These are phyloP conservation scores for Coemansia erecta DNA, from an alignment of 192 early-diverging fungal species.

Conservation along the genomic window DNA sequence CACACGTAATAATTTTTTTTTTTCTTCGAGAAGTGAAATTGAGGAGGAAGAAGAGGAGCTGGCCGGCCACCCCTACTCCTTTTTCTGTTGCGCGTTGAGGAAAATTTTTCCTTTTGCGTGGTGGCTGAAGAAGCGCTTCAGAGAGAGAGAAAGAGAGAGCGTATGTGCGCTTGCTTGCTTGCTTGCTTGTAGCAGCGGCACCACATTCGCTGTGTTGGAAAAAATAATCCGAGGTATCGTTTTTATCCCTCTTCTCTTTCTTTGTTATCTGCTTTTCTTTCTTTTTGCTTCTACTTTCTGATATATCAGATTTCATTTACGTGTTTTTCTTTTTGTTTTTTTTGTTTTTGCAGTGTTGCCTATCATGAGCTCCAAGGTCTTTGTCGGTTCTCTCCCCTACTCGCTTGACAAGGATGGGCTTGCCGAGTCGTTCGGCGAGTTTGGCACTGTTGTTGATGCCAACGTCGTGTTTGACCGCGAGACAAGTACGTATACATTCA, in stretches of 20 bases:
- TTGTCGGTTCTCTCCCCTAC: conserved; percentile 70
- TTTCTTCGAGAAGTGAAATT: too few relatives aligned
- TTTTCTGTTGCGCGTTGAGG: too few relatives aligned
- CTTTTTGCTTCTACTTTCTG: conserved; percentile 2
- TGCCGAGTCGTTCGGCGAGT: conserved; percentile 57
- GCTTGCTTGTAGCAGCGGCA: too few relatives aligned
- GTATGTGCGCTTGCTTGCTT: too few relatives aligned
- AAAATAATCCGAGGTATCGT: not conserved
- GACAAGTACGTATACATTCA: conserved; percentile 58
- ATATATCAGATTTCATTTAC: not conserved
- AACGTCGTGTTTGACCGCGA: conserved; percentile 71
- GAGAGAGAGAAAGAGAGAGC: too few relatives aligned
- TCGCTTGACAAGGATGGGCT: conserved; percentile 62
- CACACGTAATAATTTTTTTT: too few relatives aligned
- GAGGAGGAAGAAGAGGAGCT: too few relatives aligned
- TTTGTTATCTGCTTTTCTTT: not conserved
- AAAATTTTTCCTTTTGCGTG: too few relatives aligned
- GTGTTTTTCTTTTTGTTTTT: conserved; percentile 1
- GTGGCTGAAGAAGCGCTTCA: too few relatives aligned
- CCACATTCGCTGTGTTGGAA: not conserved
- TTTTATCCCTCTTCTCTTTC: not conserved
- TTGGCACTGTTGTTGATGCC: conserved; percentile 63
- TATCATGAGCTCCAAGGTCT: conserved; percentile 50
- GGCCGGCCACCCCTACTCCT: too few relatives aligned
- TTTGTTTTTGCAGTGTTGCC: conserved; percentile 3